phyloP scores from a whole-genome alignment of 1,284 basidiomycete species.

The Neonothopanus nambi region DNA sequence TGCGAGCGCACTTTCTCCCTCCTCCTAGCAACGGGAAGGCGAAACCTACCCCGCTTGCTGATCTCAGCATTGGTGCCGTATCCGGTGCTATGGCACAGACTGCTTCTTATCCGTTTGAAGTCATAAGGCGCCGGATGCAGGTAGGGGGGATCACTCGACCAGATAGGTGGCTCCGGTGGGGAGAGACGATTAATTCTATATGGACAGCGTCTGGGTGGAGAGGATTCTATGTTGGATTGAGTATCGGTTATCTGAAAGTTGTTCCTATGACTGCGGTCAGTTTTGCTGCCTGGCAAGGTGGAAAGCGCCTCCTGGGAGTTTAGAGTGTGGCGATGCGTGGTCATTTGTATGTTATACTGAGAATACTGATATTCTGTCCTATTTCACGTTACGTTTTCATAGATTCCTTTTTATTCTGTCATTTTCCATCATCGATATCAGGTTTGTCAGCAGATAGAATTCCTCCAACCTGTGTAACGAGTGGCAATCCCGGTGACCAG shows the following conservation, averaged over 20 bases:
- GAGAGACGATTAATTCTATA: conserved; percentile 73
- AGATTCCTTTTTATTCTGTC: conserved; percentile 4
- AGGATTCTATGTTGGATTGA: conserved; percentile 93
- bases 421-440: too few species aligned
- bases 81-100: conserved; percentile 91
- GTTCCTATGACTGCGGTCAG: conserved; percentile 93
- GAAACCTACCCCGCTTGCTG: conserved; percentile 46
- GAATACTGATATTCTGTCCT: conserved; percentile 16
- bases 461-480: not conserved
- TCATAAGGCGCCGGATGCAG: conserved; percentile 93
- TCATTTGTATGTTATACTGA: conserved; percentile 19
- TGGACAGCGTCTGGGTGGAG: conserved; percentile 75
- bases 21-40: conserved; percentile 36
- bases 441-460: too few species aligned
- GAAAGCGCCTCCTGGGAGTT: conserved; percentile 62
- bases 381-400: conserved; percentile 8
- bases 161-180: conserved; percentile 78
- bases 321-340: conserved; percentile 25
- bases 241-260: conserved; percentile 95
- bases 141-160: conserved; percentile 85
- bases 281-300: conserved; percentile 76
- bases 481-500: not conserved
- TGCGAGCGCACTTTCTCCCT: conserved; percentile 68
- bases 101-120: conserved; percentile 94
- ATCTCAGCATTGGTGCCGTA: conserved; percentile 86